Evolutionary conservation across 768 basidiomycete species (phyloP).

Genomic region (Leccinum arenicola): DNA sequence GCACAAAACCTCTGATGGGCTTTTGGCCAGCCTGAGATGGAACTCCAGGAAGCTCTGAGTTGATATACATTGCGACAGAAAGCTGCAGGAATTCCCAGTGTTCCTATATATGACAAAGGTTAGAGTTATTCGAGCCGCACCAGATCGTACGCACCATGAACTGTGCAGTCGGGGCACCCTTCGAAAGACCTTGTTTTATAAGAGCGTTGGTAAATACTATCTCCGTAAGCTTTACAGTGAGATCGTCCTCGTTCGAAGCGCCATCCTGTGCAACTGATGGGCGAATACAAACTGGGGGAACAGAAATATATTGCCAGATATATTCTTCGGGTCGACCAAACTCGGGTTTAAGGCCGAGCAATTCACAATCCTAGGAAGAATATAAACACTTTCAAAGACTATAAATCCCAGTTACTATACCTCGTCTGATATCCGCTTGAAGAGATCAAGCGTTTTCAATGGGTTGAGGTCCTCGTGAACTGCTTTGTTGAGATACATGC

Average conservation of each 20-base stretch:
- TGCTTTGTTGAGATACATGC: conserved; percentile 80
- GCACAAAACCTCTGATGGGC: conserved; percentile 96
- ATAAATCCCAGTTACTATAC: conserved; percentile 36
- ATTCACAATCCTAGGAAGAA: conserved; percentile 78
- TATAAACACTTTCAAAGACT: neutral
- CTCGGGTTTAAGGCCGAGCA: conserved; percentile 85
- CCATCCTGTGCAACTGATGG: conserved; percentile 98
- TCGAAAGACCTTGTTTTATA: conserved; percentile 84
- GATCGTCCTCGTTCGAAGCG: conserved; percentile 96
- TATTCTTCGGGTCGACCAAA: conserved; percentile 95
- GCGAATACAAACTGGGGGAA: conserved; percentile 95
- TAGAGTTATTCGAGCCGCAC: neutral
- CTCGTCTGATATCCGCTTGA: conserved; percentile 89
- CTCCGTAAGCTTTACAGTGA: conserved; percentile 96
- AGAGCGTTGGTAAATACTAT: conserved; percentile 93
- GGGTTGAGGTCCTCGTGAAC: conserved; percentile 93
- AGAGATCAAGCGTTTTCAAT: conserved; percentile 87
- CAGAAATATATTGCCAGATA: conserved; percentile 98
- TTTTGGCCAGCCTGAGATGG: conserved; percentile 85
- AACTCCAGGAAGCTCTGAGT: conserved; percentile 94
- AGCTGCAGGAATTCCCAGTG: conserved; percentile 98
- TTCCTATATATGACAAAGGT: conserved; percentile 50
- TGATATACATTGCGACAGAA: conserved; percentile 96
- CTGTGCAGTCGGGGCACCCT: conserved; percentile 83
- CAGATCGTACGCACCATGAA: conserved; percentile 62